Conservation (phyloP, 257 asterid species). For the Phtheirospermum japonicum region DNA sequence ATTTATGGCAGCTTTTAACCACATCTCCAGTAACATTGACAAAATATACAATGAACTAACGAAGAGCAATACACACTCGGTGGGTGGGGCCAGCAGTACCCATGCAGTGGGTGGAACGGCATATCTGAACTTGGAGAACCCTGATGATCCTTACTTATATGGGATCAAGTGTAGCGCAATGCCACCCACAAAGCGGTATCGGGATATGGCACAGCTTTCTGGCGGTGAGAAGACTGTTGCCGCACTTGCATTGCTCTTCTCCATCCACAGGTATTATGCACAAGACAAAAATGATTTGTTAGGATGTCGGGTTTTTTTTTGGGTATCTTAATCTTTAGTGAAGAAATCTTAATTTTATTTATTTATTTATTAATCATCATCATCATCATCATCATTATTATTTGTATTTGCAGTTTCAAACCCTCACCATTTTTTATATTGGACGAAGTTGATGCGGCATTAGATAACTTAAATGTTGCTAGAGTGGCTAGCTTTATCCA, state of each 20-base stretch:
- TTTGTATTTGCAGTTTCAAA: conserved; percentile 77
- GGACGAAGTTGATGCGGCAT: conserved; percentile 99
- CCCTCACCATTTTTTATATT: conserved; percentile 96
- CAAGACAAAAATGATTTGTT: conserved; percentile 4
- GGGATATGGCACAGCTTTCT: conserved; percentile 91
- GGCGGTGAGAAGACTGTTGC: conserved; percentile 99
- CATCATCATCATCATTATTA: too few species aligned
- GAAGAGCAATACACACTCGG: conserved; percentile 54
- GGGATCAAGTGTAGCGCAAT: conserved; percentile 94
- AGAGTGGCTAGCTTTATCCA: conserved; percentile 95
- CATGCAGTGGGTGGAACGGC: conserved; percentile 98
- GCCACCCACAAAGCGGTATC: conserved; percentile 97
- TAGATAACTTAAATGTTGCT: conserved; percentile 91
- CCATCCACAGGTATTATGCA: conserved; percentile 89
- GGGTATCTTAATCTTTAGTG: too few species aligned
- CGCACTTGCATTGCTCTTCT: conserved; percentile 92
- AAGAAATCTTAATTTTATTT: too few species aligned
- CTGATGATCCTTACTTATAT: conserved; percentile 88
- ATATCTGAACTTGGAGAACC: conserved; percentile 83
- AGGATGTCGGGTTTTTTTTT: too few species aligned
- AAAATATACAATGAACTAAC: conserved; percentile 93
- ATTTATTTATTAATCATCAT: too few species aligned
- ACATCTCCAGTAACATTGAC: conserved; percentile 79
- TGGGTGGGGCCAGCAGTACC: conserved; percentile 63
- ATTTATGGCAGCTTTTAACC: conserved; percentile 91